These are phyloP conservation scores for Aspergillus hiratsukae DNA, from an alignment of 2,329 filamentous ascomycete genomes.

Conservation along the genomic window DNA sequence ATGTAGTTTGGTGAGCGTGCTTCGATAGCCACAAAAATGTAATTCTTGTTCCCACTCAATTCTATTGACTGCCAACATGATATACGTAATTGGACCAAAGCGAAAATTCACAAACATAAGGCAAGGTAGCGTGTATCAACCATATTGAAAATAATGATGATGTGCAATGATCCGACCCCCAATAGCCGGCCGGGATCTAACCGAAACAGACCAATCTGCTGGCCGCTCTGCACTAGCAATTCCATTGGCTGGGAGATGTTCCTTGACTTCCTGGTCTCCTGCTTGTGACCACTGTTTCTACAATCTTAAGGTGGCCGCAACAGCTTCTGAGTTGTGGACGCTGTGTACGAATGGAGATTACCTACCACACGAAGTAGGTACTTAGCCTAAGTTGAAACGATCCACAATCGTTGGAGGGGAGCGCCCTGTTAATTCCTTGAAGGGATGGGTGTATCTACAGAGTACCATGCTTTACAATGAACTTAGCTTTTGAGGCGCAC, in stretches of 20 bases:
- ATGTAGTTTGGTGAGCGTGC: not conserved
- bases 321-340: not conserved
- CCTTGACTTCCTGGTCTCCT: not conserved
- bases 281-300: constrained; percentile 1
- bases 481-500: not conserved
- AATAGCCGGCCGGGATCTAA: constrained; percentile 12
- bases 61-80: not conserved
- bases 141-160: not conserved
- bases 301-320: not conserved
- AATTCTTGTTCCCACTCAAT: not conserved
- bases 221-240: constrained; percentile 4
- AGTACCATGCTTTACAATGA: not conserved
- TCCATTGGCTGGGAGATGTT: constrained; percentile 7
- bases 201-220: constrained; percentile 13
- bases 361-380: not conserved
- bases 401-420: not conserved
- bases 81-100: not conserved
- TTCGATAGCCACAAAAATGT: not conserved
- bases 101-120: not conserved
- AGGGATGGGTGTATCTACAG: not conserved
- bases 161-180: constrained; percentile 9
- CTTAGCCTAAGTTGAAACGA: not conserved
- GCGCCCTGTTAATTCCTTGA: not conserved
- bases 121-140: not conserved
- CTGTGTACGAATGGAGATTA: not conserved